Conservation (phyloP, 768 basidiomycete genomes). For the Pluteus cervinus region DNA sequence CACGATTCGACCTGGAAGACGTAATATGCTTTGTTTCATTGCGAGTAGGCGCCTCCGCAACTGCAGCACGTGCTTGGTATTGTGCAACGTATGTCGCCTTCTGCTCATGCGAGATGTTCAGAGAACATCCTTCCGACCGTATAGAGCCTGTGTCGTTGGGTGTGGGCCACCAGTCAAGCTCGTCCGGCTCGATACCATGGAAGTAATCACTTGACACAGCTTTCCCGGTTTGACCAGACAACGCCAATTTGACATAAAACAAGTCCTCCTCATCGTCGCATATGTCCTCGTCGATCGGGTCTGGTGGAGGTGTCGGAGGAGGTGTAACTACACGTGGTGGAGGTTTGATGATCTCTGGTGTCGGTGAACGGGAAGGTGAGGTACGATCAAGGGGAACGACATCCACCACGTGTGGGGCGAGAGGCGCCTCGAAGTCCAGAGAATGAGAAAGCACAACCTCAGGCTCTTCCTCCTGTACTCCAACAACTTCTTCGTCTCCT, state of each 20-base stretch:
- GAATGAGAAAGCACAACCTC: too few species aligned
- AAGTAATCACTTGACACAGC: too few species aligned
- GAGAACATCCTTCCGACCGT: conserved; percentile 91
- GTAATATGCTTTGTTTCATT: conserved; percentile 56
- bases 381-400: conserved; percentile 43
- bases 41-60: conserved; percentile 40
- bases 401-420: conserved; percentile 44
- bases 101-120: conserved; percentile 88
- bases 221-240: too few species aligned
- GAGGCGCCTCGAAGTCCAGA: conserved; percentile 43
- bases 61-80: conserved; percentile 59
- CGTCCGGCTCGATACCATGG: conserved; percentile 15
- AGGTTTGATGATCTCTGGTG: conserved; percentile 24
- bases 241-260: conserved; percentile 65
- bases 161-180: conserved; percentile 14
- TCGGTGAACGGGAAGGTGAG: conserved; percentile 44
- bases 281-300: conserved; percentile 49
- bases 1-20: conserved; percentile 85
- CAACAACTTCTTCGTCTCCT: conserved; percentile 44
- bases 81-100: conserved; percentile 92
- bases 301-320: conserved; percentile 43
- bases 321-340: conserved; percentile 26
- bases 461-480: too few species aligned
- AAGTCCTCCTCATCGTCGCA: conserved; percentile 88
- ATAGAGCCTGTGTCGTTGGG: conserved; percentile 68